A percentile compares a stretch with the other conserved stretches of the same genome.
phyloP scores from a whole-genome alignment of 73 alveolate genomes.

The Tetrahymena elliotti region DNA sequence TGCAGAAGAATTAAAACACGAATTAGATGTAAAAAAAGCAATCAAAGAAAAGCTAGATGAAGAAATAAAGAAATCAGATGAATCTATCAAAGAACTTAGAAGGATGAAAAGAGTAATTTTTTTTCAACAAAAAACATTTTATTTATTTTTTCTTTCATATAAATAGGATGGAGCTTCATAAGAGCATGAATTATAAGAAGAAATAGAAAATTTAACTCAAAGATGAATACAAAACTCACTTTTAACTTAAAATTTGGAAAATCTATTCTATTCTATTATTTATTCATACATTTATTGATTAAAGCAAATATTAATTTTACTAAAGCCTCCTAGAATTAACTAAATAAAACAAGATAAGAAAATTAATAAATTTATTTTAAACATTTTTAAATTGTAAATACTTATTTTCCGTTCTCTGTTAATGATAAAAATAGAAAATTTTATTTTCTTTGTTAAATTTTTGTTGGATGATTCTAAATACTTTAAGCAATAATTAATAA shows the following conservation, averaged over 20 bases:
- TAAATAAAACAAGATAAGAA: too few relatives aligned
- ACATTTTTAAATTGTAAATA: background rate
- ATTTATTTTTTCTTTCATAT: background rate
- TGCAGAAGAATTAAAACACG: background rate
- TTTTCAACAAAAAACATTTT: background rate
- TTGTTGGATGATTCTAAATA: too few relatives aligned
- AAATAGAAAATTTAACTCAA: background rate
- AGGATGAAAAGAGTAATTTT: background rate
- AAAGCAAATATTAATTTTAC: background rate
- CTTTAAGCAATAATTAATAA: too few relatives aligned
- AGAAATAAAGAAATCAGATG: background rate
- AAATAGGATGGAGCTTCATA: background rate
- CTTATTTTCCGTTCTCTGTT: background rate
- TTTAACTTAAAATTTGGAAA: background rate
- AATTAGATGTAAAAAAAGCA: background rate
- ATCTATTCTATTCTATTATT: background rate
- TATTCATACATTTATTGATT: too few relatives aligned
- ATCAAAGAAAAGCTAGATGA: background rate
- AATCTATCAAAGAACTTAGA: background rate
- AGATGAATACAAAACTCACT: background rate
- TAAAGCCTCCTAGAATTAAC: background rate
- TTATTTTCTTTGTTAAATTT: too few relatives aligned
- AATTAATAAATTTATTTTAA: too few relatives aligned
- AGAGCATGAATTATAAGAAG: background rate
- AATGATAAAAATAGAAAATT: too few relatives aligned